A percentile compares a stretch with the other conserved stretches of the same genome.
Evolutionary conservation across 2,329 filamentous ascomycete species (phyloP).

Genomic region (Parascedosporium putredinis): DNA sequence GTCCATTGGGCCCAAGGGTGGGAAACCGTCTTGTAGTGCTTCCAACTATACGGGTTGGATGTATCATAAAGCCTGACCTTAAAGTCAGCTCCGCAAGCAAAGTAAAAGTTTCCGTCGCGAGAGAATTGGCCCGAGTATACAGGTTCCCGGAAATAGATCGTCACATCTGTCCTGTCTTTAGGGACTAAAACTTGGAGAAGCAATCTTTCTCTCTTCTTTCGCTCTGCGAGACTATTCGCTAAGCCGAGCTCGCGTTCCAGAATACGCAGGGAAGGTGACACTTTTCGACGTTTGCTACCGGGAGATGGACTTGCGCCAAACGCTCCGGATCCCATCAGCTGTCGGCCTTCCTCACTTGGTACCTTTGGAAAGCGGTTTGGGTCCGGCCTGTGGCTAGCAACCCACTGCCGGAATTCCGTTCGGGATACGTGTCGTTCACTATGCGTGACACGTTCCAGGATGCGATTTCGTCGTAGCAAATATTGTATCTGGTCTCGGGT

Average conservation of each 20-base stretch:
- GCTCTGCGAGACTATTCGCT: slow-evolving; percentile 45
- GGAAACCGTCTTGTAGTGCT: slow-evolving; percentile 80
- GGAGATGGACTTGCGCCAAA: slow-evolving; percentile 54
- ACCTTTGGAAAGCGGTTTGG: slow-evolving; percentile 66
- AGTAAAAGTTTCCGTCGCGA: slow-evolving; percentile 96
- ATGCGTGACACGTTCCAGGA: not conserved
- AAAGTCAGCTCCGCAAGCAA: slow-evolving; percentile 84
- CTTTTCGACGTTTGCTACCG: slow-evolving; percentile 18
- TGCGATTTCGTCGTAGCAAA: not conserved
- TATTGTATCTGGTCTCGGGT: not conserved
- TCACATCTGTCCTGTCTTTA: slow-evolving; percentile 65
- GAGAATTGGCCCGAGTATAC: slow-evolving; percentile 96
- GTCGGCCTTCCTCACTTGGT: slow-evolving; percentile 64
- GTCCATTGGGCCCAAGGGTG: slow-evolving; percentile 92
- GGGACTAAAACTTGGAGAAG: slow-evolving; percentile 73
- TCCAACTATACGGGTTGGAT: slow-evolving; percentile 89
- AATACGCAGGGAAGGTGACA: slow-evolving; percentile 58
- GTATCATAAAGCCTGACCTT: slow-evolving; percentile 96
- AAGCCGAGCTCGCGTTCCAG: slow-evolving; percentile 74
- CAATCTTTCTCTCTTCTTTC: slow-evolving; percentile 49
- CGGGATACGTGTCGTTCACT: not conserved
- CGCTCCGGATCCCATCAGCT: slow-evolving; percentile 70
- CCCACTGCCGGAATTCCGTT: not conserved
- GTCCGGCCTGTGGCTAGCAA: slow-evolving; percentile 22
- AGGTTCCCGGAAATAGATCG: slow-evolving; percentile 75